Percentiles rank a stretch among this genome's conserved stretches.
Evolutionary conservation across 257 asterid genomes (phyloP).

Genomic region (Petunia secreta): DNA sequence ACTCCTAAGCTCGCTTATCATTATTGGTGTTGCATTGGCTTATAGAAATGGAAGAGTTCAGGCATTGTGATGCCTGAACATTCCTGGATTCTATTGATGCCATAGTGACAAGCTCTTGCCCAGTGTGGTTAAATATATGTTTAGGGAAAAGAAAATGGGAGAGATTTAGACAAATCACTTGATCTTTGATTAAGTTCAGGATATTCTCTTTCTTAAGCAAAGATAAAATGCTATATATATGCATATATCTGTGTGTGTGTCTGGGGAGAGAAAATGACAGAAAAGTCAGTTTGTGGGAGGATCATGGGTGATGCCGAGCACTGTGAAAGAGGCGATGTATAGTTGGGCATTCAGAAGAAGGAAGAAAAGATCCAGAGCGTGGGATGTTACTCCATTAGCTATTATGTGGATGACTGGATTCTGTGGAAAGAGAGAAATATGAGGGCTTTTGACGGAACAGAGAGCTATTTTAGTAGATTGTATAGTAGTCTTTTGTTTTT

Average conservation of each 20-base stretch:
- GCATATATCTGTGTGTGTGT: neutral
- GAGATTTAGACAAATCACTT: conserved; percentile 4
- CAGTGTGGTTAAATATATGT: neutral
- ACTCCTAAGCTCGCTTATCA: neutral
- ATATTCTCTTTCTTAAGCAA: neutral
- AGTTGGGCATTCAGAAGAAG: too few species aligned
- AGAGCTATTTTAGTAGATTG: too few species aligned
- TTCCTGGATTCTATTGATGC: neutral
- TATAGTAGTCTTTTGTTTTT: too few species aligned
- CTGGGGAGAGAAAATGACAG: neutral
- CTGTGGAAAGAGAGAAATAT: too few species aligned
- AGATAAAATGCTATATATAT: neutral
- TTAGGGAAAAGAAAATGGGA: neutral
- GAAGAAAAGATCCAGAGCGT: too few species aligned
- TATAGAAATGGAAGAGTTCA: neutral
- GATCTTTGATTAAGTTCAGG: conserved; percentile 6
- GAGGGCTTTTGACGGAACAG: too few species aligned
- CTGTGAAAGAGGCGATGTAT: too few species aligned
- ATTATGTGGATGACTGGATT: too few species aligned
- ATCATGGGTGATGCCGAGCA: neutral
- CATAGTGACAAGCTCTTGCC: neutral
- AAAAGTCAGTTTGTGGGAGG: conserved; percentile 1
- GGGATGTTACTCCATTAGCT: too few species aligned
- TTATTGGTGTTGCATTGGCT: conserved; percentile 6
- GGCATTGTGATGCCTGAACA: neutral